phyloP scores from a whole-genome alignment of 2,329 filamentous ascomycete species.

The Colletotrichum cereale region DNA sequence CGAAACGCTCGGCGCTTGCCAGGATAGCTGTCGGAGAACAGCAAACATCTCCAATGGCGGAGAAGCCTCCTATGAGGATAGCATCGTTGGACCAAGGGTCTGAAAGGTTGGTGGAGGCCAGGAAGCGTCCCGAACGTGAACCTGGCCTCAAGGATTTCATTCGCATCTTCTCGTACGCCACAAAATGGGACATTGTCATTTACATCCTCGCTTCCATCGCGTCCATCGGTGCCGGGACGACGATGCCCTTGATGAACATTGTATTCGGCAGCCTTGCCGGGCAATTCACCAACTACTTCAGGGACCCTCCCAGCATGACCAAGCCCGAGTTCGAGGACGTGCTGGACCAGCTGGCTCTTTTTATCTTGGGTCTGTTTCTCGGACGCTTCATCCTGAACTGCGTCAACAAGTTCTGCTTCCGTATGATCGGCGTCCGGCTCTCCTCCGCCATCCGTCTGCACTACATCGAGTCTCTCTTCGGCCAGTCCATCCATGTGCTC shows the following conservation, averaged over 20 bases:
- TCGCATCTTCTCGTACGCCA: slow-evolving; percentile 68
- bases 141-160: slow-evolving; percentile 60
- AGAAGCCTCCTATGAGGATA: neutral
- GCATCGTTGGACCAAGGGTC: neutral
- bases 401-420: slow-evolving; percentile 71
- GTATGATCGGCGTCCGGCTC: slow-evolving; percentile 72
- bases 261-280: slow-evolving; percentile 57
- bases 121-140: slow-evolving; percentile 55
- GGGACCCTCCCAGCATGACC: neutral
- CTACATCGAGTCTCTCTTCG: slow-evolving; percentile 74
- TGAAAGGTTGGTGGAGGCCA: neutral
- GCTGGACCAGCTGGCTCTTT: slow-evolving; percentile 66
- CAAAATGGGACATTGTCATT: slow-evolving; percentile 61
- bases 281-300: slow-evolving; percentile 54
- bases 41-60: neutral
- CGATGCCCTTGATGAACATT: slow-evolving; percentile 68
- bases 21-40: neutral
- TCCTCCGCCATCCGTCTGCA: slow-evolving; percentile 72
- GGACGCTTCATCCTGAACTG: slow-evolving; percentile 74
- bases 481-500: slow-evolving; percentile 75
- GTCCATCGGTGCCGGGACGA: slow-evolving; percentile 65
- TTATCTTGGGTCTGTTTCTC: slow-evolving; percentile 78
- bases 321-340: slow-evolving; percentile 3
- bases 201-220: slow-evolving; percentile 62
- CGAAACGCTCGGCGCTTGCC: neutral